Evolutionary conservation across 2,329 filamentous ascomycete species (phyloP).

Genomic region (Penicillium sp.): DNA sequence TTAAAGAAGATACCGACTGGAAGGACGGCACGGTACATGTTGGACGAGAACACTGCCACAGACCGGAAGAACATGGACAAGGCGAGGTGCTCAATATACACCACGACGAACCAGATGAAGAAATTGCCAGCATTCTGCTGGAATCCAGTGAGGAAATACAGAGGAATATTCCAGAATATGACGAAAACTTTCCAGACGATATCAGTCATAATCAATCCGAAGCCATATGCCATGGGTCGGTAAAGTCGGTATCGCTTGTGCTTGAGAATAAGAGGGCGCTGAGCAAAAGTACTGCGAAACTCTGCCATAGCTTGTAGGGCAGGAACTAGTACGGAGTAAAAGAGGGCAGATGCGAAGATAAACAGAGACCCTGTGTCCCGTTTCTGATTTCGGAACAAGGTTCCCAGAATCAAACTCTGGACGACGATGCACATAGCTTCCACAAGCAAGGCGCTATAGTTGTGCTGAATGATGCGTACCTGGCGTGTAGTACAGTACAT

Average conservation of each 20-base stretch:
- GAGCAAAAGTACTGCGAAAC: constrained; percentile 15
- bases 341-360: constrained; percentile 13
- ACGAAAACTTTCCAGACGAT: constrained; percentile 65
- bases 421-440: constrained; percentile 7
- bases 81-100: constrained; percentile 46
- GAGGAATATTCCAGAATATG: constrained; percentile 66
- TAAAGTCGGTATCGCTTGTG: constrained; percentile 41
- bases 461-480: background rate
- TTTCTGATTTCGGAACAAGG: constrained; percentile 16
- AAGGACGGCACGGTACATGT: constrained; percentile 79
- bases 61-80: constrained; percentile 74
- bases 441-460: background rate
- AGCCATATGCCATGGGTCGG: constrained; percentile 73
- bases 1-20: constrained; percentile 73
- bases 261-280: constrained; percentile 16
- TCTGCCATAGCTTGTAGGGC: constrained; percentile 15
- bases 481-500: constrained; percentile 1
- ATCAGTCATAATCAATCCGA: constrained; percentile 74
- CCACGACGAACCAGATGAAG: constrained; percentile 64
- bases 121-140: constrained; percentile 64
- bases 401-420: constrained; percentile 15
- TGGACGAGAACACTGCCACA: constrained; percentile 66
- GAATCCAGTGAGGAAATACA: constrained; percentile 70
- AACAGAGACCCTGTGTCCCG: constrained; percentile 9
- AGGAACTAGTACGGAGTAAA: constrained; percentile 15